Percentiles rank a stretch among this genome's conserved stretches.
phyloP scores from a whole-genome alignment of 192 early-diverging fungal genomes.

The Spizellomyces sp. region DNA sequence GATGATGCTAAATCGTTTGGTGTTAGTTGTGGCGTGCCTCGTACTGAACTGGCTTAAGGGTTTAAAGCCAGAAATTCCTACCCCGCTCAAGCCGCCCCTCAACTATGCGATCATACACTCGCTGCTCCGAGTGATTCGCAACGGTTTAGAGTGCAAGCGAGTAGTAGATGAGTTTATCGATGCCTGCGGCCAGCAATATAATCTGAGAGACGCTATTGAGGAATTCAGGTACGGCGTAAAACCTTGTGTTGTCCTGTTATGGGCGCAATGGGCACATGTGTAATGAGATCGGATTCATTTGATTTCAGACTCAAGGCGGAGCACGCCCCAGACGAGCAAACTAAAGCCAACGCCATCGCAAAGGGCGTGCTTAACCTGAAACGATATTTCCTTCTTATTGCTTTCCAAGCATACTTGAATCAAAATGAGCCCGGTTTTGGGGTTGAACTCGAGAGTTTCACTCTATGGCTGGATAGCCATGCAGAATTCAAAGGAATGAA shows the following conservation, averaged over 20 bases:
- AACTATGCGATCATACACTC: constrained; percentile 64
- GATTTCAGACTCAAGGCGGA: constrained; percentile 31
- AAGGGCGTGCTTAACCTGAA: constrained; percentile 40
- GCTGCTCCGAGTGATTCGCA: constrained; percentile 60
- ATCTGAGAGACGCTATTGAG: constrained; percentile 62
- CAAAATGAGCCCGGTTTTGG: constrained; percentile 28
- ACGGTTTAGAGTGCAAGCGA: constrained; percentile 59
- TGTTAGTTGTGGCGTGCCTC: constrained; percentile 33
- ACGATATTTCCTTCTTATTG: constrained; percentile 60
- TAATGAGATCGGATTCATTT: too few species aligned
- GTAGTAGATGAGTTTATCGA: constrained; percentile 62
- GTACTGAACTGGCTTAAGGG: constrained; percentile 47
- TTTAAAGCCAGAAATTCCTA: neutral
- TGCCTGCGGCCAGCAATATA: constrained; percentile 44
- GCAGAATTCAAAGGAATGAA: constrained; percentile 54
- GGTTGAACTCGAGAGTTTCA: constrained; percentile 49
- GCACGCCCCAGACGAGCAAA: constrained; percentile 29
- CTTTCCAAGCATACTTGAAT: constrained; percentile 62
- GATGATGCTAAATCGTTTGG: too few species aligned
- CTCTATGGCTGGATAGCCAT: constrained; percentile 54
- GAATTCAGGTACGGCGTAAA: constrained; percentile 23
- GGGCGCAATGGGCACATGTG: too few species aligned
- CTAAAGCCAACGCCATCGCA: neutral
- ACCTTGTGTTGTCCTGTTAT: too few species aligned
- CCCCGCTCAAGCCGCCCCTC: constrained; percentile 20